A percentile compares a stretch with the other conserved stretches of the same genome.
These are phyloP conservation scores for Xylaria multiplex DNA, from an alignment of 2,329 filamentous ascomycete species.

Conservation along the genomic window DNA sequence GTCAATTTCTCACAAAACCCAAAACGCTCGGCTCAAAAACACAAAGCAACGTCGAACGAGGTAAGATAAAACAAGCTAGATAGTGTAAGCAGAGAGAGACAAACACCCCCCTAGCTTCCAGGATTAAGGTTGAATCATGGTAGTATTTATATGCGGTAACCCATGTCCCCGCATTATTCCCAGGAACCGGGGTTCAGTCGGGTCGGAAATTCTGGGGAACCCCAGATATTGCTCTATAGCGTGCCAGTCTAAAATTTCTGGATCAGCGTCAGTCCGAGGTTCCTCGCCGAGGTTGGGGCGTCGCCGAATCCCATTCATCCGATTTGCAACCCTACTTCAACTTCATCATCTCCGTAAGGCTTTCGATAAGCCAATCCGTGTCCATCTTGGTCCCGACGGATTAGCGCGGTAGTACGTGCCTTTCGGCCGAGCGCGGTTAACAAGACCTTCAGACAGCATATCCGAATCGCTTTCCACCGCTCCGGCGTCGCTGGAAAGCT, in stretches of 20 bases:
- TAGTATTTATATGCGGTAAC: slow-evolving; percentile 6
- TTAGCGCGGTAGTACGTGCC: slow-evolving; percentile 3
- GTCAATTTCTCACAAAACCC: not conserved
- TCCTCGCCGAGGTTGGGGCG: slow-evolving; percentile 26
- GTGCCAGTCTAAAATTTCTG: slow-evolving; percentile 7
- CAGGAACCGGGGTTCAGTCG: slow-evolving; percentile 8
- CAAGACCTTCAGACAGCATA: not conserved
- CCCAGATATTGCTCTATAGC: slow-evolving; percentile 7
- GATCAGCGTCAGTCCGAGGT: slow-evolving; percentile 7
- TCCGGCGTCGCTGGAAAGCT: not conserved
- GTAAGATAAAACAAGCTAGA: not conserved
- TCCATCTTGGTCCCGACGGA: slow-evolving; percentile 3
- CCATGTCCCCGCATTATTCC: slow-evolving; percentile 18
- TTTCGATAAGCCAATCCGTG: slow-evolving; percentile 3
- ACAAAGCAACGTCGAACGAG: not conserved
- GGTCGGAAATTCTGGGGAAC: slow-evolving; percentile 19
- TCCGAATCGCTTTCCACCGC: not conserved
- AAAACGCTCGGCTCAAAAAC: not conserved
- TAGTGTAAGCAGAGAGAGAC: not conserved
- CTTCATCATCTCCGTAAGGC: slow-evolving; percentile 10
- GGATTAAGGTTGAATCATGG: slow-evolving; percentile 10
- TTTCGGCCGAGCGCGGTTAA: slow-evolving; percentile 28
- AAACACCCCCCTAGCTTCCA: not conserved
- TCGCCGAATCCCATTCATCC: slow-evolving; percentile 27
- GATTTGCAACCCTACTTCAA: slow-evolving; percentile 18